Evolutionary conservation across 306 rosid species (phyloP).

Genomic region (Sophora flavescens): DNA sequence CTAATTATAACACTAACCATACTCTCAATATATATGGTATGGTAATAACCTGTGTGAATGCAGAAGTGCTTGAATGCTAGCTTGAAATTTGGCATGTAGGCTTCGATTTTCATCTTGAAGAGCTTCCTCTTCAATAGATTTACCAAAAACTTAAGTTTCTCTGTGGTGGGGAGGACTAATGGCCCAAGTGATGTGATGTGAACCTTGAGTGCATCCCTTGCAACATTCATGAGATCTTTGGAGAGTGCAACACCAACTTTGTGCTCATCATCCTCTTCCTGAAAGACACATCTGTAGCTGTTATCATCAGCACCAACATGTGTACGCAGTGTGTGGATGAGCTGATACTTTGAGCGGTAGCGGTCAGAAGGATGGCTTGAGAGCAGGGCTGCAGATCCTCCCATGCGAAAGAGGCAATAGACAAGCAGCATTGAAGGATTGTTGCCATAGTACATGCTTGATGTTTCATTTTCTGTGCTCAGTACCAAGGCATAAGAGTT

Average conservation of each 20-base stretch:
- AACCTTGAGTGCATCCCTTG: constrained; percentile 78
- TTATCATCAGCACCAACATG: constrained; percentile 78
- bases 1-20: not conserved
- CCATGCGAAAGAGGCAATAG: constrained; percentile 53
- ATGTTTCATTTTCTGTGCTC: constrained; percentile 48
- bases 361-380: constrained; percentile 45
- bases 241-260: constrained; percentile 71
- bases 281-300: constrained; percentile 69
- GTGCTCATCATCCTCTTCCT: constrained; percentile 62
- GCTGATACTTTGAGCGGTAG: constrained; percentile 71
- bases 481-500: constrained; percentile 50
- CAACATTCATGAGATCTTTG: constrained; percentile 80
- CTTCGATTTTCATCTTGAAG: constrained; percentile 62
- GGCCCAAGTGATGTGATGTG: constrained; percentile 86
- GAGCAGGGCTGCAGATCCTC: constrained; percentile 50
- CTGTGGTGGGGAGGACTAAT: constrained; percentile 75
- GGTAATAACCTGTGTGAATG: constrained; percentile 43
- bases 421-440: constrained; percentile 49
- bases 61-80: constrained; percentile 76
- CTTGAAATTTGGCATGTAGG: constrained; percentile 78
- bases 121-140: constrained; percentile 63
- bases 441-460: constrained; percentile 51
- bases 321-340: constrained; percentile 77
- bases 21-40: not conserved
- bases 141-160: constrained; percentile 61